Conservation (phyloP, 805 yeast genomes). For the Phaffomyces opuntiae region DNA sequence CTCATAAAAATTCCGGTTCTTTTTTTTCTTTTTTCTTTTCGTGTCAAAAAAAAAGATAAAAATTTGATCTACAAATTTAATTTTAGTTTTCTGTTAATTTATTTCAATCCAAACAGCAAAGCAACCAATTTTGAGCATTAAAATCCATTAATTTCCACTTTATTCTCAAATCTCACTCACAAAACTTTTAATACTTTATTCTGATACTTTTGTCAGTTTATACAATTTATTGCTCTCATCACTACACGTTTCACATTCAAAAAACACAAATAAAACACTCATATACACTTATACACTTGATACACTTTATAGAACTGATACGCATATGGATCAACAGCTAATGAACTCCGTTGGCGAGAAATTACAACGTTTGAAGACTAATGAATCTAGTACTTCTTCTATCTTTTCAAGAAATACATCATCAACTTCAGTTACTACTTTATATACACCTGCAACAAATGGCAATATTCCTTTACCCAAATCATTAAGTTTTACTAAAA, state of each 20-base stretch:
- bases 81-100: no score
- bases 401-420: slow-evolving; percentile 22
- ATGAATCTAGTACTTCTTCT: slow-evolving; percentile 16
- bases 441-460: slow-evolving; percentile 2
- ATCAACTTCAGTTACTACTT: slow-evolving; percentile 17
- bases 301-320: no score
- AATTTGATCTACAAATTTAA: not conserved
- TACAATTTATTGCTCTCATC: no score
- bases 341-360: slow-evolving; percentile 7
- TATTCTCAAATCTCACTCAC: no score
- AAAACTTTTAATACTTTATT: no score
- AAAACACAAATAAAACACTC: no score
- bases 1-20: not conserved
- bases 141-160: no score
- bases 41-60: no score
- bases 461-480: slow-evolving; percentile 4
- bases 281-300: no score
- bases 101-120: no score
- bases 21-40: not conserved
- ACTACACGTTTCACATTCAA: not conserved
- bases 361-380: slow-evolving; percentile 17
- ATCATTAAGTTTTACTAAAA: slow-evolving; percentile 17
- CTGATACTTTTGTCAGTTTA: no score
- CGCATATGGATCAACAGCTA: slow-evolving; percentile 2
- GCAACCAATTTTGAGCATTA: no score